Base-by-base conservation (phyloP, 208 protist species). In the Angomonas ambiguus region DNA sequence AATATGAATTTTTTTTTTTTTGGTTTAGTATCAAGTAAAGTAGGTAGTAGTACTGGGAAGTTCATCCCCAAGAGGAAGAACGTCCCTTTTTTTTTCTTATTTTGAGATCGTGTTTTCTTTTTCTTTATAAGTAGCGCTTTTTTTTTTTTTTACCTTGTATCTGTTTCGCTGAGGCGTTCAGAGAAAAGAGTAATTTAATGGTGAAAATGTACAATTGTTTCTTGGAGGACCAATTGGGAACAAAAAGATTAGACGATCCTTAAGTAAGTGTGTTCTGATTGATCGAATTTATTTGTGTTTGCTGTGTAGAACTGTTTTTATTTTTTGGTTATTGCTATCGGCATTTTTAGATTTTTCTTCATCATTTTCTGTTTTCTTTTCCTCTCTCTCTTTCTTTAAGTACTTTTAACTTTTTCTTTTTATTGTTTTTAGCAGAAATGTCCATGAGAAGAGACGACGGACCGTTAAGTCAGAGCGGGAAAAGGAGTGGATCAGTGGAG, bases 341-440 rank as follows among this genome's bases (percentile, higher is more conserved):
- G 38, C 45, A 27, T 67, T 59, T 31, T 10, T 58, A 28, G 2
- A 32, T 31, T 58, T 58, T 58, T 58, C 25, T 31, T 31, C 24
- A n/a, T 11, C 51, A 28, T 34, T 18, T n/a, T 58, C 25, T 8
- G 51, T 18, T n/a, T 34, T 34, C 24, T 2, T 2, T n/a, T 28
- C 3, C 3, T 58, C 31, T 58, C 10, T 58, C 24, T 24, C 13
- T 34, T 58, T 28, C 2, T 2, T 58, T 58, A 34, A 20, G 22
- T 67, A 41, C 10, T 0, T 64, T 56, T 62, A 51, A 28, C 35
- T 22, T 56, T 62, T 62, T 62, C 42, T 65, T 61, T 65, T 65
- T 65, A 24, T 53, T 70, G 59, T 60, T 67, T 58, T 61, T 62
- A 51, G 30, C 49, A 48, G 34, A 18, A 48, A 66, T 60, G 38